These are phyloP conservation scores for Albugo candida DNA, from an alignment of 352 stramenopile genomes.

Conservation along the genomic window DNA sequence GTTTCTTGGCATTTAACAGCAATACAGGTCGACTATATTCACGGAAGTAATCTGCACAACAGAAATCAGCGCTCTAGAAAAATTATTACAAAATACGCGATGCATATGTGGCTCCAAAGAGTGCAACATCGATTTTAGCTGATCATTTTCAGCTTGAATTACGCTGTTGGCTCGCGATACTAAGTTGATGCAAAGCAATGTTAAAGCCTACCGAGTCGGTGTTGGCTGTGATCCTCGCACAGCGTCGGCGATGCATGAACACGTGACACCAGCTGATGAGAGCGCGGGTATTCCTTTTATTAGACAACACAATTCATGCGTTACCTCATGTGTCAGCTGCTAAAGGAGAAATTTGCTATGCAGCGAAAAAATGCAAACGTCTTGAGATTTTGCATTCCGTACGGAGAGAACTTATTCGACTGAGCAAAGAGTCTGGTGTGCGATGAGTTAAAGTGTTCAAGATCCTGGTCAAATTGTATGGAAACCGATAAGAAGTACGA, in stretches of 20 bases:
- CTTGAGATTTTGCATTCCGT: constrained; percentile 99
- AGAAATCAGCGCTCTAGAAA: constrained; percentile 79
- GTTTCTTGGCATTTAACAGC: constrained; percentile 98
- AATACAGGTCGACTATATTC: constrained; percentile 96
- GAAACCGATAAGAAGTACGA: constrained; percentile 74
- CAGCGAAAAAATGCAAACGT: constrained; percentile 98
- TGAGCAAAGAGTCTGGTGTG: constrained; percentile 85
- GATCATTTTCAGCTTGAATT: constrained; percentile 99
- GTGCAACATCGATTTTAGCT: constrained; percentile 95
- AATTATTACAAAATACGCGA: constrained; percentile 78
- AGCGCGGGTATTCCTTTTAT: constrained; percentile 92
- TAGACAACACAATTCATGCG: constrained; percentile 84
- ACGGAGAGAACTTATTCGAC: constrained; percentile 95
- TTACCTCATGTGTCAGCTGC: constrained; percentile 79
- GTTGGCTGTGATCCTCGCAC: constrained; percentile 88
- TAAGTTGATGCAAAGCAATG: constrained; percentile 95
- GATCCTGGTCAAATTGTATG: constrained; percentile 94
- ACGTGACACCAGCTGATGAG: constrained; percentile 91
- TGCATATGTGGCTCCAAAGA: constrained; percentile 81
- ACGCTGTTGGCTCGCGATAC: constrained; percentile 97
- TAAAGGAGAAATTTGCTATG: constrained; percentile 97
- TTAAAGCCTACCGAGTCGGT: constrained; percentile 88
- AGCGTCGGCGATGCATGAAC: constrained; percentile 97
- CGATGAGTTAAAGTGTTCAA: constrained; percentile 52
- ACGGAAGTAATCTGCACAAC: constrained; percentile 97